phyloP scores from a whole-genome alignment of 345 rosid genomes.

The Sapria himalayana region DNA sequence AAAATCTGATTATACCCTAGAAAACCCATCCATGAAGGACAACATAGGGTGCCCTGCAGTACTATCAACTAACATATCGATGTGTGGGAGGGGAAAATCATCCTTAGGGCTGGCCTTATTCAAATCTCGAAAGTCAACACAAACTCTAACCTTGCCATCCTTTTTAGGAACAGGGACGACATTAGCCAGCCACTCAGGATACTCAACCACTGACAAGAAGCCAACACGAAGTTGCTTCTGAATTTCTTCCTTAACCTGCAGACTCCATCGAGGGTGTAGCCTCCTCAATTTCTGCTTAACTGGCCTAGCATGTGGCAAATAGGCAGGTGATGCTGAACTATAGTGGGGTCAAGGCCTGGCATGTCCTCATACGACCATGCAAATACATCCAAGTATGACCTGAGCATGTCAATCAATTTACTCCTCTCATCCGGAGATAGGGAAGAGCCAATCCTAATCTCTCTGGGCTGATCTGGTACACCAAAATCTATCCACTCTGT shows the following conservation, averaged over 20 bases:
- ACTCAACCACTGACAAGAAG: neutral
- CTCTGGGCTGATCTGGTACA: too few species aligned
- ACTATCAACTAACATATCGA: neutral
- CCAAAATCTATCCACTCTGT: too few species aligned
- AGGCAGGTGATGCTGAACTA: neutral
- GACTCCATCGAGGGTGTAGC: neutral
- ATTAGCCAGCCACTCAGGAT: conserved; percentile 1
- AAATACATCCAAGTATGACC: neutral
- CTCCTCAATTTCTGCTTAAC: conserved; percentile 1
- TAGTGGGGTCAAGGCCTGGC: neutral
- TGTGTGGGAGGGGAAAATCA: neutral
- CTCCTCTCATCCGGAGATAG: neutral
- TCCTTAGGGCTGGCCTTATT: neutral
- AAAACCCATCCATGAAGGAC: neutral
- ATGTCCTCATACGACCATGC: conserved; percentile 3
- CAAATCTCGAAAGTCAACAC: neutral
- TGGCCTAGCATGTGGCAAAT: neutral
- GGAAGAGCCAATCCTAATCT: neutral
- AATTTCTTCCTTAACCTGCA: conserved; percentile 2
- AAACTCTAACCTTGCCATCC: neutral
- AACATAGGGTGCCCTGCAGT: too few species aligned
- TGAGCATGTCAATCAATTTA: neutral
- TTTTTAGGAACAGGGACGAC: neutral
- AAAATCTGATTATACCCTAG: neutral
- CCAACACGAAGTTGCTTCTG: conserved; percentile 1